phyloP scores from a whole-genome alignment of 78 protist genomes.

The Dictyostelium discoideum region dicty_2.7 NC_007091.3:2521501-2522000 shows the following conservation, averaged over 20 bases:
- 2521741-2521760: constrained; percentile 90
- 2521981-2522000: constrained; percentile 79
- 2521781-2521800: constrained; percentile 88
- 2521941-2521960: constrained; percentile 36
- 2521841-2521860: constrained; percentile 92
- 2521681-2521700: constrained; percentile 86
- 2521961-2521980: constrained; percentile 59
- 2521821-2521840: constrained; percentile 95
- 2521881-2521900: neutral
- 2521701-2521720: constrained; percentile 97
- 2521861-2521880: constrained; percentile 67
- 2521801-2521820: constrained; percentile 97
- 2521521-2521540: constrained; percentile 74
- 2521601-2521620: neutral
- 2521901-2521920: neutral
- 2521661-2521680: constrained; percentile 81
- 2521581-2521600: neutral
- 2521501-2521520: constrained; percentile 46
- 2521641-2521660: constrained; percentile 69
- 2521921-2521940: neutral
- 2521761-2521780: constrained; percentile 81
- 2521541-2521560: neutral
- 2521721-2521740: constrained; percentile 96
- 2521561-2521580: neutral
- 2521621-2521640: constrained; percentile 54